phyloP scores from a whole-genome alignment of 2,329 filamentous ascomycete genomes.

The Pseudocercospora crystallina region DNA sequence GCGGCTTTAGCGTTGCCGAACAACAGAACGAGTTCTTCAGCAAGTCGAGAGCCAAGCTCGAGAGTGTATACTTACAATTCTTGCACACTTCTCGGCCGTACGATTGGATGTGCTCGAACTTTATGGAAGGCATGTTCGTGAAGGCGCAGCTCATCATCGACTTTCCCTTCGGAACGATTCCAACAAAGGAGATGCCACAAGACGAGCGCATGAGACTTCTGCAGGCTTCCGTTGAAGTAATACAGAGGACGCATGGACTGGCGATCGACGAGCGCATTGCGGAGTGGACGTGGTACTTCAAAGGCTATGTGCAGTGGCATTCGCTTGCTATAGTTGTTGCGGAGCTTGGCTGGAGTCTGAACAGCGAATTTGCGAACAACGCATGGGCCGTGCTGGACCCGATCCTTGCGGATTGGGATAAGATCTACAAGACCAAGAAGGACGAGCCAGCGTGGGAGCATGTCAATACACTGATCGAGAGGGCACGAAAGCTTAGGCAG shows the following conservation, averaged over 20 bases:
- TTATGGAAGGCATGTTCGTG: slow-evolving; percentile 26
- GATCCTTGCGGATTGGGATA: slow-evolving; percentile 28
- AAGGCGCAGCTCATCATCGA: slow-evolving; percentile 31
- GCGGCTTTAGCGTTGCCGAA: slow-evolving; percentile 7
- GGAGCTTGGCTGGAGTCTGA: slow-evolving; percentile 26
- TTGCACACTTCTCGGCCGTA: slow-evolving; percentile 27
- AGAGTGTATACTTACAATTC: slow-evolving; percentile 22
- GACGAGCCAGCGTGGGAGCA: slow-evolving; percentile 31
- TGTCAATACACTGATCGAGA: slow-evolving; percentile 29
- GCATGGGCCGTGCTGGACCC: slow-evolving; percentile 32
- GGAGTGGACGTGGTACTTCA: slow-evolving; percentile 29
- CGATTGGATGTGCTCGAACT: slow-evolving; percentile 28
- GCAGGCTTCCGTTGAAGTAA: slow-evolving; percentile 27
- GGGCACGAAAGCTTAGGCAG: slow-evolving; percentile 20
- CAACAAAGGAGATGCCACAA: slow-evolving; percentile 21
- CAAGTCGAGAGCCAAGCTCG: slow-evolving; percentile 11
- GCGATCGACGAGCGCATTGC: slow-evolving; percentile 19
- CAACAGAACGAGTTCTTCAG: slow-evolving; percentile 20
- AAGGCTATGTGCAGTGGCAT: slow-evolving; percentile 32
- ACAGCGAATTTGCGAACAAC: slow-evolving; percentile 22
- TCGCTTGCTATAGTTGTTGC: slow-evolving; percentile 30
- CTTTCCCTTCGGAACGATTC: slow-evolving; percentile 24
- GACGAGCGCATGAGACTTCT: slow-evolving; percentile 24
- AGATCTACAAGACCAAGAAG: slow-evolving; percentile 22
- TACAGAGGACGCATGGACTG: slow-evolving; percentile 23